phyloP scores from a whole-genome alignment of 2,329 filamentous ascomycete genomes.

The Dothideomycetidae sp. region DNA sequence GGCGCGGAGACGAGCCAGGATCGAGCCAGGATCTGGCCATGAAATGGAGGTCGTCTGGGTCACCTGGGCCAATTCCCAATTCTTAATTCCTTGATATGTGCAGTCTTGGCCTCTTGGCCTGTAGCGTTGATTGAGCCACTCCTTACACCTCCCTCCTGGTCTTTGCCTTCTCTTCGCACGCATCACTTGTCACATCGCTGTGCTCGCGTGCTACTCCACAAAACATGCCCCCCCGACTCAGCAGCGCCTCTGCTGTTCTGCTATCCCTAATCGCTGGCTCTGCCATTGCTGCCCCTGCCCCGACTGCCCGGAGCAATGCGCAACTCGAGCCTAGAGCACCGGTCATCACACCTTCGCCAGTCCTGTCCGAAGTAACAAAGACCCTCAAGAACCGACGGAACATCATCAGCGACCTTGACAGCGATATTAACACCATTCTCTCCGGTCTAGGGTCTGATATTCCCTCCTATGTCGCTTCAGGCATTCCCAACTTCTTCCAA shows the following conservation, averaged over 20 bases:
- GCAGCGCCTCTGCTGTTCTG: constrained; percentile 12
- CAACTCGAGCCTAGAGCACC: constrained; percentile 24
- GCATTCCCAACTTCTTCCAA: constrained; percentile 52
- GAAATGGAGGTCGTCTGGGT: no score
- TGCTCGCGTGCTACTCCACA: no score
- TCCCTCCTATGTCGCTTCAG: constrained; percentile 47
- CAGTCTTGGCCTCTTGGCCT: no score
- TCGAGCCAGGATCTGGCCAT: no score
- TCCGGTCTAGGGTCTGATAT: constrained; percentile 40
- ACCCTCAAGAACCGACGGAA: constrained; percentile 32
- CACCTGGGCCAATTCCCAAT: no score
- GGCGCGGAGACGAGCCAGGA: no score
- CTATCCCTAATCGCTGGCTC: constrained; percentile 18
- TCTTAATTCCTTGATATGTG: no score
- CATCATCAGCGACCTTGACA: constrained; percentile 38
- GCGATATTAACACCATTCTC: constrained; percentile 27
- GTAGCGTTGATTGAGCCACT: no score
- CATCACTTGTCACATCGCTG: no score
- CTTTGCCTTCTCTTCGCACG: no score
- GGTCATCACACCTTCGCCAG: constrained; percentile 35
- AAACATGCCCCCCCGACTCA: no score
- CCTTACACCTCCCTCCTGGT: no score
- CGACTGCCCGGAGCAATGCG: constrained; percentile 7
- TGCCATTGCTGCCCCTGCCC: constrained; percentile 16
- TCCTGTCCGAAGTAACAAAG: constrained; percentile 26